phyloP scores from a whole-genome alignment of 2,329 filamentous ascomycete species.

The Lojkania enalia region DNA sequence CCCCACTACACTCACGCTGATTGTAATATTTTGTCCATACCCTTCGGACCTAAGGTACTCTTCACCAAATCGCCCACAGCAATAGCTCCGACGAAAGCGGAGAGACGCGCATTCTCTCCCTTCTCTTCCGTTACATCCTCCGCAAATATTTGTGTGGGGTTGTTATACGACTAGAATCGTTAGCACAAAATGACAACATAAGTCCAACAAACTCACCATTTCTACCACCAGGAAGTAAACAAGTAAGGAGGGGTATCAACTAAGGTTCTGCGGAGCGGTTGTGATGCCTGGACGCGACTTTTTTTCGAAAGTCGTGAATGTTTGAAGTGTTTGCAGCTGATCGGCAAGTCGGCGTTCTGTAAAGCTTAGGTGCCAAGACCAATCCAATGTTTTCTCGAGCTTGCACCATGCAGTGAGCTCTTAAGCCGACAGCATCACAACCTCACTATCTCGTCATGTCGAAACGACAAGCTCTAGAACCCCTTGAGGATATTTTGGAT shows the following conservation, averaged over 20 bases:
- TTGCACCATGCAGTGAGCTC: background rate
- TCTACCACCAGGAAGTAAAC: constrained; percentile 21
- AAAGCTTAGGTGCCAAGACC: constrained; percentile 1
- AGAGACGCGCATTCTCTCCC: constrained; percentile 97
- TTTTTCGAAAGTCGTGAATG: constrained; percentile 37
- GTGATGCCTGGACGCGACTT: constrained; percentile 43
- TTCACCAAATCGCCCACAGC: constrained; percentile 97
- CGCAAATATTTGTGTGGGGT: constrained; percentile 96
- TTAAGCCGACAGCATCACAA: background rate
- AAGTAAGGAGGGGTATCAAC: constrained; percentile 36
- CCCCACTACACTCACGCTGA: constrained; percentile 70
- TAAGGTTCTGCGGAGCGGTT: constrained; percentile 30
- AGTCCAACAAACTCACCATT: constrained; percentile 37
- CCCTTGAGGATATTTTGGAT: constrained; percentile 47
- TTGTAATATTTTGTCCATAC: constrained; percentile 98
- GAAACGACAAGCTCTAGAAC: constrained; percentile 52
- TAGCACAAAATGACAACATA: constrained; percentile 16
- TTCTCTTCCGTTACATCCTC: constrained; percentile 97
- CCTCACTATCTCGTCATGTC: constrained; percentile 39
- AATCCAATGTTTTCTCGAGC: background rate
- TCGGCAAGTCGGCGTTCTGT: background rate
- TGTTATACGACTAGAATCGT: constrained; percentile 50
- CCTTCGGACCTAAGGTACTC: constrained; percentile 94
- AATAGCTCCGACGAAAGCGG: constrained; percentile 97
- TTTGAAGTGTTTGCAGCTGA: constrained; percentile 26